Conservation (phyloP, 257 asterid species). For the Solanum chmielewskii region DNA sequence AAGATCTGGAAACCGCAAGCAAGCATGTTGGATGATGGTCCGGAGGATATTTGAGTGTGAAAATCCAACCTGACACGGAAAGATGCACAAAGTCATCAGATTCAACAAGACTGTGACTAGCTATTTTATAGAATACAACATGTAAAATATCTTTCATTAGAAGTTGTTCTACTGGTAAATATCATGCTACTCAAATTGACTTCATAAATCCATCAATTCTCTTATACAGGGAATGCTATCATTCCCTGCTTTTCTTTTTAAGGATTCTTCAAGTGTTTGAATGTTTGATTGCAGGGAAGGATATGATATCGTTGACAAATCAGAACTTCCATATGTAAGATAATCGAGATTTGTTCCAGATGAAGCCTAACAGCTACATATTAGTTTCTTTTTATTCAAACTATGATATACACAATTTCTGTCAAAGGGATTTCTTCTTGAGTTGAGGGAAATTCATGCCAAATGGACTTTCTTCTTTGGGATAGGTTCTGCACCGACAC, state of each 20-base stretch:
- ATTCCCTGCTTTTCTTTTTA: neutral
- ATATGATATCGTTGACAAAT: neutral
- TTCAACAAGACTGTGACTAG: neutral
- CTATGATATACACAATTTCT: neutral
- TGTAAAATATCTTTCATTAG: neutral
- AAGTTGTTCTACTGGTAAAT: neutral
- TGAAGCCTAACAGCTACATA: neutral
- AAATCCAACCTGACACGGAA: conserved; percentile 60
- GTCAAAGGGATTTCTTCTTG: neutral
- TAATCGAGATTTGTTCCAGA: neutral
- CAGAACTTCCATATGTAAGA: neutral
- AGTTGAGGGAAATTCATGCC: neutral
- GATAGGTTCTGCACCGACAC: neutral
- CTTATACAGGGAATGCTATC: neutral
- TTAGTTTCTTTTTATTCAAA: neutral
- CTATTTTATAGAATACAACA: neutral
- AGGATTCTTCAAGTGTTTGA: neutral
- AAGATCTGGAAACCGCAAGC: conserved; percentile 68
- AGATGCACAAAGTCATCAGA: neutral
- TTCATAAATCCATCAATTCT: neutral
- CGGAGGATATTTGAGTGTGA: conserved; percentile 82
- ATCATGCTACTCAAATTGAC: neutral
- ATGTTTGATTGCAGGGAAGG: neutral
- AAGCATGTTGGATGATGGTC: conserved; percentile 69
- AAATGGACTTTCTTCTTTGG: neutral